Base-by-base conservation (phyloP, 495 filamentous ascomycete species). In the Penicillium bialowiezense region DNA sequence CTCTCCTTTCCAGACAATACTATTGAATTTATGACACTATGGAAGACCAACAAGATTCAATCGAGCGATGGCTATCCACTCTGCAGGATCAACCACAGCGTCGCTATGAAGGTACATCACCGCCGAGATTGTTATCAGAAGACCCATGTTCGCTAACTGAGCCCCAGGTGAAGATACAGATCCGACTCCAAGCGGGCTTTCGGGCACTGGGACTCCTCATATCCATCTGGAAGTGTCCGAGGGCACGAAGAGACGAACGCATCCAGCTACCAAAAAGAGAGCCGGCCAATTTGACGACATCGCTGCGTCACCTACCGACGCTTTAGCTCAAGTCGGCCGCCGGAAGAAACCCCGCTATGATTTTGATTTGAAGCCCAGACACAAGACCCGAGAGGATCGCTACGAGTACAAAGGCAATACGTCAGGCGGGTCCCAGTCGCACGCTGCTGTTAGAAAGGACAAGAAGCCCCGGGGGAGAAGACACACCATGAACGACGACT, bases 291-390 rank as follows among this genome's bases (percentile, higher is more conserved):
- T 31, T 10, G 37, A 51, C 6, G 17, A 29, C 18, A 13, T 33
- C 5, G 15, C 10, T 28, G 10, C 26, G 35, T 14, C 18, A 37
- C 19, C 33, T 33, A 28, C 21, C 29, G 31, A 34, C 1, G 19
- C 7, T 19, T n/a, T n/a, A n/a, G n/a, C n/a, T n/a, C n/a, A n/a
- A n/a, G n/a, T n/a, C n/a, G n/a, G n/a, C n/a, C 12, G 2, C 10
- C 15, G 33, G 5, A 54, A 43, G 35, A 33, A 41, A 41, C 21
- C 35, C 7, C 36, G 39, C 5, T 33, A 43, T 18, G 41, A 32
- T 8, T 90, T 84, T 50, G 77, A 83, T 41, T 82, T 75, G 56
- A 73, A 74, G 41, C 67, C 78, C 36, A 78, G 87, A 32, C 74
- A 76, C 54, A 89, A 83, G 62, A 86, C 83, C 13, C 75, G 71